Percentiles rank a stretch among this genome's conserved stretches.
Conservation (phyloP, 2,329 filamentous ascomycete genomes). For the Pochonia chlamydosporia region DNA sequence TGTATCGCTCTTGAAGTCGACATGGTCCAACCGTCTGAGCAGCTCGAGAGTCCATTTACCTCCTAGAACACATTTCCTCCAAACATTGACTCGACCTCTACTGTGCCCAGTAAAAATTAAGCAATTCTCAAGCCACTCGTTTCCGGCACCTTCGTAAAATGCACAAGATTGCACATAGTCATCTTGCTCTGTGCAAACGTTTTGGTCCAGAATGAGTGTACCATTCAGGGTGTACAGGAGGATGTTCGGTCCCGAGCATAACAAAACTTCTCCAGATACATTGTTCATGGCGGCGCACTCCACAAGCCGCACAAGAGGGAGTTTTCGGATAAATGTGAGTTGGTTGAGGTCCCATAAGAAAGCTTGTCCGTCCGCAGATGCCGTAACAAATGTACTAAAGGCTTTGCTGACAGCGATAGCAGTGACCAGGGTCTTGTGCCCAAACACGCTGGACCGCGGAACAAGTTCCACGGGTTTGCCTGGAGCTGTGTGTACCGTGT, state of each 20-base stretch:
- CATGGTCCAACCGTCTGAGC: constrained; percentile 75
- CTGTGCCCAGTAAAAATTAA: constrained; percentile 86
- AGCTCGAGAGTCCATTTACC: constrained; percentile 73
- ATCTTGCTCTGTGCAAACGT: constrained; percentile 63
- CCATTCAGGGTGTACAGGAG: constrained; percentile 86
- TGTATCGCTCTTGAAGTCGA: constrained; percentile 59
- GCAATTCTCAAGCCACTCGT: constrained; percentile 85
- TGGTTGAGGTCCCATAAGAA: constrained; percentile 94
- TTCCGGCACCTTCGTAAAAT: constrained; percentile 86
- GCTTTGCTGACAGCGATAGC: constrained; percentile 79
- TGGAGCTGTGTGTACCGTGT: constrained; percentile 59
- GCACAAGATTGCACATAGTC: constrained; percentile 78
- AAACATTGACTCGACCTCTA: constrained; percentile 76
- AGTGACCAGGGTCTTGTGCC: constrained; percentile 79
- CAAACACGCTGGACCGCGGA: constrained; percentile 77
- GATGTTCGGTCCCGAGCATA: constrained; percentile 72
- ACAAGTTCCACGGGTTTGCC: constrained; percentile 72
- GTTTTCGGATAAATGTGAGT: constrained; percentile 74
- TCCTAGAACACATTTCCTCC: constrained; percentile 48
- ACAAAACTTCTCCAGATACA: constrained; percentile 80
- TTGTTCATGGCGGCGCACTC: constrained; percentile 86
- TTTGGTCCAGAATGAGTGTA: constrained; percentile 72
- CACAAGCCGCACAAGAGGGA: constrained; percentile 51
- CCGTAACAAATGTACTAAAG: constrained; percentile 82
- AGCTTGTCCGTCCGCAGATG: constrained; percentile 73